phyloP scores from a whole-genome alignment of 257 asterid genomes.

The Solanum tacnaense region DNA sequence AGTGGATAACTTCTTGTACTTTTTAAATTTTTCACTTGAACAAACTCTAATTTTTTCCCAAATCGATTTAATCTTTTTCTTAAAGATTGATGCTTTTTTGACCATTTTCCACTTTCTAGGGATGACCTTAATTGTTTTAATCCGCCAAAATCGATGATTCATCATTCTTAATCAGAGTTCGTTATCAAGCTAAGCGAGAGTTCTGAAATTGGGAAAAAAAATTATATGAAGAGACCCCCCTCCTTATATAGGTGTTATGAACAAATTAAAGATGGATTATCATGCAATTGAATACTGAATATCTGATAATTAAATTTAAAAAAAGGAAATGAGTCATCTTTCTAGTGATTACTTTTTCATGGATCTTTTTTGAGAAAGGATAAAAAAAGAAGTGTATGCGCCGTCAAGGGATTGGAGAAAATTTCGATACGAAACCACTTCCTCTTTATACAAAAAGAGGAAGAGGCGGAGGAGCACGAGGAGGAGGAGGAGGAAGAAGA shows the following conservation, averaged over 20 bases:
- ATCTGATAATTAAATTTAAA: background rate
- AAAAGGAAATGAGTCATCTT: background rate
- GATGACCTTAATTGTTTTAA: conserved; percentile 39
- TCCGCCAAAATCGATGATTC: conserved; percentile 22
- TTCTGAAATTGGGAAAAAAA: too few relatives aligned
- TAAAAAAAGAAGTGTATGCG: background rate
- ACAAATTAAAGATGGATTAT: background rate
- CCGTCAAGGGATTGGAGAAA: background rate
- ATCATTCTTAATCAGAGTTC: background rate
- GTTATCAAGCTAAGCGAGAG: background rate
- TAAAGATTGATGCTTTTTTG: conserved; percentile 32
- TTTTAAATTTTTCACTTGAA: conserved; percentile 30
- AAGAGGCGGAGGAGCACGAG: background rate
- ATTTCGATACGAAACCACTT: background rate
- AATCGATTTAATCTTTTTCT: conserved; percentile 33
- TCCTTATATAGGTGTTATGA: background rate
- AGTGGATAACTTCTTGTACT: conserved; percentile 17
- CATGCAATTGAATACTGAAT: background rate
- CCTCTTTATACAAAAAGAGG: background rate
- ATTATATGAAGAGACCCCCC: background rate
- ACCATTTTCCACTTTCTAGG: conserved; percentile 42
- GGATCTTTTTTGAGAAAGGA: conserved; percentile 17
- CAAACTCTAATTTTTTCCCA: conserved; percentile 51
- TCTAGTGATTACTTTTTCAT: conserved; percentile 19
- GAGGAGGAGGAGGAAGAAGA: background rate